phyloP scores from a whole-genome alignment of 305 asterid species.

The Ajuga reptans region DNA sequence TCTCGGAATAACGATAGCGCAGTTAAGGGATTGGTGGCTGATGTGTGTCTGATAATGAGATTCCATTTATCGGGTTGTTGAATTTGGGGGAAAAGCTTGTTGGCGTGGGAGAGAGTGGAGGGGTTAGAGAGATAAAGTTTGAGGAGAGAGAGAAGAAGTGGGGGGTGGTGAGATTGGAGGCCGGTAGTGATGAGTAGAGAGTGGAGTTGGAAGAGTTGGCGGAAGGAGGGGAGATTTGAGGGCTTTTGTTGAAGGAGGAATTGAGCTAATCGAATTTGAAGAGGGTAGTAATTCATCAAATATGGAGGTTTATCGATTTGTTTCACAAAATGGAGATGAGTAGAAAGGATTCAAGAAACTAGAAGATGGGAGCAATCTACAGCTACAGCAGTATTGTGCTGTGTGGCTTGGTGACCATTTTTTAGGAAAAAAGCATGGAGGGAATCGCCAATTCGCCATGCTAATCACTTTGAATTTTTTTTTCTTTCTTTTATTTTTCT shows the following conservation, averaged over 20 bases:
- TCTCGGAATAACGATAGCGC: constrained; percentile 41
- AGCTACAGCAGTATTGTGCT: too few species aligned
- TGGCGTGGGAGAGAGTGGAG: constrained; percentile 24
- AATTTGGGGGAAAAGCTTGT: constrained; percentile 26
- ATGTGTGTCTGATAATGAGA: constrained; percentile 34
- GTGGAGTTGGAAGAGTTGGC: constrained; percentile 29
- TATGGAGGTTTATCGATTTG: background rate
- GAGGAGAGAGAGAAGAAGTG: constrained; percentile 28
- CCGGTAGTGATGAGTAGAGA: constrained; percentile 34
- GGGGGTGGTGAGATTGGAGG: constrained; percentile 25
- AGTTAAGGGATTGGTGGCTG: constrained; percentile 34
- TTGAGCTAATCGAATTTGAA: constrained; percentile 27
- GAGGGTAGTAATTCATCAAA: constrained; percentile 26
- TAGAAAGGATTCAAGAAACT: background rate
- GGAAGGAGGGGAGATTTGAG: constrained; percentile 23
- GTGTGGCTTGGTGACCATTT: too few species aligned
- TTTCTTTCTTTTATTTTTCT: too few species aligned
- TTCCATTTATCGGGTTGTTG: constrained; percentile 35
- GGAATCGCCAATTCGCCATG: background rate
- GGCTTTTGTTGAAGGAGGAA: constrained; percentile 26
- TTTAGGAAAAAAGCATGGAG: background rate
- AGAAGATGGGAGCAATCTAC: too few species aligned
- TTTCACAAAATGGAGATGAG: background rate
- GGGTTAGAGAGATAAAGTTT: constrained; percentile 31
- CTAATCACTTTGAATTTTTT: too few species aligned